Evolutionary conservation across 768 basidiomycete species (phyloP), one percentile per base, ranked within the genome.

Genomic region (Leccinum disarticulatum): DNA sequence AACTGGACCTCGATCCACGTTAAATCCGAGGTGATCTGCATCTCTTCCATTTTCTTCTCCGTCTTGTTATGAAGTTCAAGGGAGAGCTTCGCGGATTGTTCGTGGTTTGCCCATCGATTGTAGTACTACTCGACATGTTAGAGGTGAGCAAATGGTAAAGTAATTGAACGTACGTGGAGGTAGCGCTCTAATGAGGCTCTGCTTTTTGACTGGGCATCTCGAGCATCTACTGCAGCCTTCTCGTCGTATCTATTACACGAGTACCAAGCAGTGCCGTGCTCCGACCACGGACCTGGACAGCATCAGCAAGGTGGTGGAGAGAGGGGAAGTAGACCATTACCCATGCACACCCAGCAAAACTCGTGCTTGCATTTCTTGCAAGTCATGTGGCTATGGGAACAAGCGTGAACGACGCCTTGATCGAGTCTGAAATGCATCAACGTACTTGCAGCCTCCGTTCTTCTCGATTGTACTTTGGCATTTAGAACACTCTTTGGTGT

Each of bases 311-410:
- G 25, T 19, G 17, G 28, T 19, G 1, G 30, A 30, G 17, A 31
- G 11, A 28, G 50, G 11, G 73, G 69, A 76, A 56, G 51, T 54
- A 15, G n/a, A 31, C 59, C 73, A 48, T 31, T 69, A 84, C 91
- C 96, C 95, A 98, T 97, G 77, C 97, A 99, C 43, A 99, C 95
- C 97, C 97, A 99, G 73, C 97, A 99, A 74, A 98, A 99, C 79
- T 93, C 93, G 66, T 94, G 86, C 70, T 93, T 96, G 83, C 97
- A 98, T 77, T 98, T 98, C 83, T 97, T 96, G 81, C 97, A 98
- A 19, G 96, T 98, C 96, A 99, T 99, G 74, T 99, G 97, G 80
- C 95, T 97, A 64, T 9, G 43, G 59, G 25, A 19, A 51, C 19
- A 28, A 22, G n/a, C 3, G 31, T 70, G 36, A 67, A 65, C 48